Conservation (phyloP, 768 basidiomycete genomes). For the Serendipita sp. region DNA sequence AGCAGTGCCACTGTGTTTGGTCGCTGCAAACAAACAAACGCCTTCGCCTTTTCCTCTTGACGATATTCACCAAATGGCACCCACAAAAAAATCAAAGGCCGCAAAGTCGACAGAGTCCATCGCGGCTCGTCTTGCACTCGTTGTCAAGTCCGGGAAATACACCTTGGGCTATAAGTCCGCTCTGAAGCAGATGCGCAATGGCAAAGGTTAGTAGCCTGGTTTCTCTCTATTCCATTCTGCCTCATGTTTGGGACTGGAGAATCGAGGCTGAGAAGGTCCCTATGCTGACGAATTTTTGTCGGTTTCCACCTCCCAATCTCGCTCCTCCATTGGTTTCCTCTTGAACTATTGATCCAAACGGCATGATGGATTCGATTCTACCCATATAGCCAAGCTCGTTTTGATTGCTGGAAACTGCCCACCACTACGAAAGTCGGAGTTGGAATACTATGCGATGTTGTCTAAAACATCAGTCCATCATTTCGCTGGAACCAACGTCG, state of each 20-base stretch:
- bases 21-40: background rate
- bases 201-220: constrained; percentile 63
- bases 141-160: constrained; percentile 99
- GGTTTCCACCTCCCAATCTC: constrained; percentile 14
- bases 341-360: background rate
- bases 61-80: constrained; percentile 47
- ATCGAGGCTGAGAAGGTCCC: constrained; percentile 97
- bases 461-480: constrained; percentile 99
- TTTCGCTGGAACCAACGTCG: constrained; percentile 94
- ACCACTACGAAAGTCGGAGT: constrained; percentile 95
- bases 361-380: background rate
- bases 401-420: constrained; percentile 99
- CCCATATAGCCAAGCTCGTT: constrained; percentile 84
- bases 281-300: constrained; percentile 41
- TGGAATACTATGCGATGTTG: constrained; percentile 99
- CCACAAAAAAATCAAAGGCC: constrained; percentile 89
- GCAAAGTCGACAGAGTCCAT: constrained; percentile 90
- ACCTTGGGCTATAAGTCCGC: constrained; percentile 95
- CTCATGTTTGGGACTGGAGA: constrained; percentile 79
- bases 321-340: constrained; percentile 4
- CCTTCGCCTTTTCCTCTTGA: background rate
- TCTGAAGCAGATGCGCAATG: constrained; percentile 93
- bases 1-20: background rate
- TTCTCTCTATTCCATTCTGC: constrained; percentile 24
- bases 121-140: constrained; percentile 79